Evolutionary conservation across 306 rosid genomes (phyloP).

Genomic region (Vigna hirtella): DNA sequence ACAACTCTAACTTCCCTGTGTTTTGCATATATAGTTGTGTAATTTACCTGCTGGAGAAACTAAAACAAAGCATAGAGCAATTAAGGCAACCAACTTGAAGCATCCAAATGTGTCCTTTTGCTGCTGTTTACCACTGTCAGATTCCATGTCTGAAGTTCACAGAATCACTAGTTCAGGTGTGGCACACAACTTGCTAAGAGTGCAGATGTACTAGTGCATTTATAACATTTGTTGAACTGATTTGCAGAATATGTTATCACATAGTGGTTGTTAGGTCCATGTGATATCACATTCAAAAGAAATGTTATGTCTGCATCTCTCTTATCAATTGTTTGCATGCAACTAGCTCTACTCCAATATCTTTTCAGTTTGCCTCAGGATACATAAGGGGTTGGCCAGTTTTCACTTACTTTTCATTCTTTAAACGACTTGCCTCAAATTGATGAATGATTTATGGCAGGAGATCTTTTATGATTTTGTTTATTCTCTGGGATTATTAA

Average conservation of each 20-base stretch:
- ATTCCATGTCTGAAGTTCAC: slow-evolving; percentile 49
- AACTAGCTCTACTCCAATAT: slow-evolving; percentile 27
- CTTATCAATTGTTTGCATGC: slow-evolving; percentile 35
- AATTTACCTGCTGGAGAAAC: slow-evolving; percentile 58
- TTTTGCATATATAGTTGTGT: slow-evolving; percentile 1
- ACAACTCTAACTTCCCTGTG: background rate
- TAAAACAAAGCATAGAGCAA: slow-evolving; percentile 49
- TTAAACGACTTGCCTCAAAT: slow-evolving; percentile 29
- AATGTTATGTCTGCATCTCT: slow-evolving; percentile 46
- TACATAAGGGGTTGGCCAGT: slow-evolving; percentile 38
- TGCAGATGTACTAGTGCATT: slow-evolving; percentile 34
- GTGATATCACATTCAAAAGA: slow-evolving; percentile 45
- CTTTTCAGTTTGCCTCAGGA: slow-evolving; percentile 31
- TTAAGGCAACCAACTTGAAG: slow-evolving; percentile 47
- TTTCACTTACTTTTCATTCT: slow-evolving; percentile 42
- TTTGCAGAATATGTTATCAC: slow-evolving; percentile 19
- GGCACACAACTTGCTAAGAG: slow-evolving; percentile 19
- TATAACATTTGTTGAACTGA: slow-evolving; percentile 30
- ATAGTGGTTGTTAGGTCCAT: slow-evolving; percentile 51
- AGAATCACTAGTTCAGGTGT: slow-evolving; percentile 39
- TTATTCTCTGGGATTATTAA: slow-evolving; percentile 6
- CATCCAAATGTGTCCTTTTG: slow-evolving; percentile 20
- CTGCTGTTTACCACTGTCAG: slow-evolving; percentile 28
- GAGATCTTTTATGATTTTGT: background rate
- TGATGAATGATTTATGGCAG: slow-evolving; percentile 13